phyloP scores from a whole-genome alignment of 331 rosid species.

The Rhamnella rubrinervis region DNA sequence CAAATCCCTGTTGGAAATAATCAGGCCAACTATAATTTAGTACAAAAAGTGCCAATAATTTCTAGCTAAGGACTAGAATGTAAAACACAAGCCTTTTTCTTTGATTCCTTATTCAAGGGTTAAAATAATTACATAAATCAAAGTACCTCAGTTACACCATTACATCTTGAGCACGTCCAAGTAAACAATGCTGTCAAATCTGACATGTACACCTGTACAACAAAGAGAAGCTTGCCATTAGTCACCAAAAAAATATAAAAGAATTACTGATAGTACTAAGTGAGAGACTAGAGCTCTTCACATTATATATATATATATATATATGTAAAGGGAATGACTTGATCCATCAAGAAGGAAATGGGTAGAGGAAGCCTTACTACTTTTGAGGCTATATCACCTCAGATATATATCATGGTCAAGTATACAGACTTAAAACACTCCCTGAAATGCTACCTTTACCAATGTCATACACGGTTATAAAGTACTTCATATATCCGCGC shows the following conservation, averaged over 20 bases:
- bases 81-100: slow-evolving; percentile 21
- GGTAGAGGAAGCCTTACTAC: background rate
- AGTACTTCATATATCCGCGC: background rate
- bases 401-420: background rate
- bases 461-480: slow-evolving; percentile 1
- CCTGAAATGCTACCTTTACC: slow-evolving; percentile 13
- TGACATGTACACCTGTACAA: slow-evolving; percentile 77
- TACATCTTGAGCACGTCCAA: slow-evolving; percentile 87
- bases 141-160: slow-evolving; percentile 76
- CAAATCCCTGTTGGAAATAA: slow-evolving; percentile 73
- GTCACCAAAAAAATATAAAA: slow-evolving; percentile 20
- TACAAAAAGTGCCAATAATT: slow-evolving; percentile 12
- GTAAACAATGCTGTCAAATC: slow-evolving; percentile 81
- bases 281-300: background rate
- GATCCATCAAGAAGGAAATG: background rate
- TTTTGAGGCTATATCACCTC: background rate
- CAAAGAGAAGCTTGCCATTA: slow-evolving; percentile 28
- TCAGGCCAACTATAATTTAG: slow-evolving; percentile 19
- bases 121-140: slow-evolving; percentile 17
- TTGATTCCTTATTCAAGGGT: slow-evolving; percentile 1
- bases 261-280: background rate
- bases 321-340: too few species aligned
- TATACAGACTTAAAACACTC: slow-evolving; percentile 3
- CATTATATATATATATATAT: background rate
- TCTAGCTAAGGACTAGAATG: slow-evolving; percentile 5